Evolutionary conservation across 208 protist species (phyloP).

Genomic region (Acanthamoeba triangularis): DNA sequence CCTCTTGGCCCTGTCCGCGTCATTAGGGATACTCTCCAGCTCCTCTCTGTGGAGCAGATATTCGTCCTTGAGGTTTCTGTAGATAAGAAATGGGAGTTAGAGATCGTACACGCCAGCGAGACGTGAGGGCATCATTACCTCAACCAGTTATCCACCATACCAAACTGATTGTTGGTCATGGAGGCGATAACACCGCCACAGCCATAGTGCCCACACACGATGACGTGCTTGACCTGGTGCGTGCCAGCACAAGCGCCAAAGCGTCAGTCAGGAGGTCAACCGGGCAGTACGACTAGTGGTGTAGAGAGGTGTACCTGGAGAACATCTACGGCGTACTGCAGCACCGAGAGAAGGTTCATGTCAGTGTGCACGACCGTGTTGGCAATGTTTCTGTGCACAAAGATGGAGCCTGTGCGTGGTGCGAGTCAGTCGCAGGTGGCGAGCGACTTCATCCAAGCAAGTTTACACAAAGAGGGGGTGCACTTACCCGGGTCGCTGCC

Average conservation of each 20-base stretch:
- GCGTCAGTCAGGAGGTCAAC: background rate
- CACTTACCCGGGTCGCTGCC: conserved; percentile 92
- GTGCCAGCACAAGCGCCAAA: background rate
- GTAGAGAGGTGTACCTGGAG: conserved; percentile 89
- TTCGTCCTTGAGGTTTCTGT: conserved; percentile 81
- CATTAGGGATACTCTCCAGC: conserved; percentile 66
- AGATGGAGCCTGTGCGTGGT: conserved; percentile 89
- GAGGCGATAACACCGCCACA: conserved; percentile 94
- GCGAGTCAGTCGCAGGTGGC: background rate
- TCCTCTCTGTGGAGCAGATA: conserved; percentile 80
- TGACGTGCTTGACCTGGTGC: conserved; percentile 93
- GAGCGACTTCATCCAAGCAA: background rate
- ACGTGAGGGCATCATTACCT: too few species aligned
- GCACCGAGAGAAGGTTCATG: conserved; percentile 94
- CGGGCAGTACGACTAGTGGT: background rate
- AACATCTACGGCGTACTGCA: conserved; percentile 96
- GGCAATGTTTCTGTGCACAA: conserved; percentile 97
- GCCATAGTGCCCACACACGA: conserved; percentile 96
- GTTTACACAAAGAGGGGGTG: background rate
- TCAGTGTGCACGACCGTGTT: conserved; percentile 95
- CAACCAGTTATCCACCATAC: conserved; percentile 85
- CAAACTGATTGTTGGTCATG: conserved; percentile 69
- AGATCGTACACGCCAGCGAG: background rate
- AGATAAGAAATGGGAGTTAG: too few species aligned
- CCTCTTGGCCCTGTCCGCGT: background rate